Evolutionary conservation across 2,329 filamentous ascomycete species (phyloP), one percentile per base, ranked within the genome.

Genomic region (Aspergillus melleus): DNA sequence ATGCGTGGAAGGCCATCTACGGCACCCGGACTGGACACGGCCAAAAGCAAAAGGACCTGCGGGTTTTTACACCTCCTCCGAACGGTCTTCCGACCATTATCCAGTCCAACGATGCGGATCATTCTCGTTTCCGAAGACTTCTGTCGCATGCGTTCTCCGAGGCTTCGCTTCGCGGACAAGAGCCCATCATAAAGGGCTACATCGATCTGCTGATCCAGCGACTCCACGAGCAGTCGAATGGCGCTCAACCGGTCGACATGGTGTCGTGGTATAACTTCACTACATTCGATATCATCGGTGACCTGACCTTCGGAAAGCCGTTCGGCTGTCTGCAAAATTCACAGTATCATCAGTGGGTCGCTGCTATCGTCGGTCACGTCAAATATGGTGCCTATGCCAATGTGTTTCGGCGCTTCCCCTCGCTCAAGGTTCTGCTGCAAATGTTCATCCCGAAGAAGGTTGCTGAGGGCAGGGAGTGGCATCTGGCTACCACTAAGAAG

Each of bases 121-220:
- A 76, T 54, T 52, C 60, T 11, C 62, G 67, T 3, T 58, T 68
- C 24, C 72, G 77, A 20, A 66, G 71, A 0, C 60, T 74, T 1
- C 57, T 81, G 8, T 67, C 73, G 0, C 72, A 76, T 57, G 77
- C 74, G 0, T 81, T 82, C 61, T 79, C 78, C 0, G 79, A 81
- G 49, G 74, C 72, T 51, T 74, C 76, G 1, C 54, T 82, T 24
- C 65, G 68, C 2, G 72, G 74, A 12, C 79, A 79, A 58, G 77
- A 77, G 55, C 57, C 66, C 1, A 64, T 75, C n/a, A 68, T 78
- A 16, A 60, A 64, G 29, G 14, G 51, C 9, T 71, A 69, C 56
- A 60, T 65, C 11, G 61, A 72, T 52, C 59, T 66, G 11, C 30
- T 73, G 11, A 62, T 69, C 1, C 14, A 58, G 1, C 54, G 59